phyloP scores from a whole-genome alignment of 2,329 filamentous ascomycete species.

The Elsinoe batatas region DNA sequence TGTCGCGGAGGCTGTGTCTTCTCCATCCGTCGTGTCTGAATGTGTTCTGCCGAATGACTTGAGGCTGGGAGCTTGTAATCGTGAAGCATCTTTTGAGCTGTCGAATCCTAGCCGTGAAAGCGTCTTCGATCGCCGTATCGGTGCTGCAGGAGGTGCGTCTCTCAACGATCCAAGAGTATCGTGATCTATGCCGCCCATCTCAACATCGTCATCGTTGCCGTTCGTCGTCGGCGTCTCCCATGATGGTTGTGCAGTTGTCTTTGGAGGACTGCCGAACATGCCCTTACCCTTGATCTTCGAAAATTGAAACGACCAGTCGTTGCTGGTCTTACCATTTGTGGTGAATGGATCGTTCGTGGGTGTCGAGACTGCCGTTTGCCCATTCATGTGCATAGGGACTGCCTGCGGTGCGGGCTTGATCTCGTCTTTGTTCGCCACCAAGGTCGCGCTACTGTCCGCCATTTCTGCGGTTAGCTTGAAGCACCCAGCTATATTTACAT shows the following conservation, averaged over 20 bases:
- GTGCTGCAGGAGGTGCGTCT: conserved; percentile 41
- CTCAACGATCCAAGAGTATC: conserved; percentile 15
- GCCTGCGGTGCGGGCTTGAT: neutral
- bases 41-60: conserved; percentile 28
- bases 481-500: conserved; percentile 72
- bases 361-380: conserved; percentile 19
- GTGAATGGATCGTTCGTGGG: conserved; percentile 38
- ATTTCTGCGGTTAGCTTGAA: conserved; percentile 67
- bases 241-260: conserved; percentile 2
- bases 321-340: conserved; percentile 18
- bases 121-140: conserved; percentile 31
- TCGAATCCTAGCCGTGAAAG: conserved; percentile 26
- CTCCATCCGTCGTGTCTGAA: conserved; percentile 31
- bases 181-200: conserved; percentile 23
- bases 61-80: conserved; percentile 31
- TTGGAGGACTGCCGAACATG: conserved; percentile 15
- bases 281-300: conserved; percentile 16
- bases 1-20: conserved; percentile 17
- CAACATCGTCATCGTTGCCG: conserved; percentile 34
- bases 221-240: conserved; percentile 41
- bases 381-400: neutral
- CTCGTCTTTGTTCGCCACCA: neutral
- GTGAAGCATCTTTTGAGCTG: conserved; percentile 26
- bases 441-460: conserved; percentile 33
- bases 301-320: conserved; percentile 14